Conservation (phyloP, 345 rosid genomes). For the Acer negundo region DNA sequence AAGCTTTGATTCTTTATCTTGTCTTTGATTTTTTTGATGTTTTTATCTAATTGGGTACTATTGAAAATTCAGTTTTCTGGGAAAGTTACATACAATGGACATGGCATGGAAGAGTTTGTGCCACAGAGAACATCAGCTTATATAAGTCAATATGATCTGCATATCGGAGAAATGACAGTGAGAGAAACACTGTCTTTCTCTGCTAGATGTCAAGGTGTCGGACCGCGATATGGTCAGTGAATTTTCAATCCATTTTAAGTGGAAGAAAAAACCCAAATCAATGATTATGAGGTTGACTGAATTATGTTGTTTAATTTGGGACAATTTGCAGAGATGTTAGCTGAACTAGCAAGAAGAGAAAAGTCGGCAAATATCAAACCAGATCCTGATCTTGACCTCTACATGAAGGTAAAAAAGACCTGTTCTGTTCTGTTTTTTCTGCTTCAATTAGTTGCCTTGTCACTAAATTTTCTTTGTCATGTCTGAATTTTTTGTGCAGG, state of each 20-base stretch:
- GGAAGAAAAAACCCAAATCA: background rate
- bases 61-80: slow-evolving; percentile 45
- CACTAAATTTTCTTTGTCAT: background rate
- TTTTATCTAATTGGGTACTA: slow-evolving; percentile 1
- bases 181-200: slow-evolving; percentile 69
- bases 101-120: slow-evolving; percentile 63
- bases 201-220: slow-evolving; percentile 68
- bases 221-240: slow-evolving; percentile 51
- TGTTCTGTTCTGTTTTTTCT: background rate
- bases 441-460: background rate
- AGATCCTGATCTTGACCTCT: slow-evolving; percentile 83
- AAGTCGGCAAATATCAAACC: slow-evolving; percentile 83
- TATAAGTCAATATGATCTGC: slow-evolving; percentile 63
- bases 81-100: slow-evolving; percentile 63
- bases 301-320: background rate
- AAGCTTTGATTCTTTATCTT: no score
- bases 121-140: slow-evolving; percentile 65
- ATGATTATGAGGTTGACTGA: background rate
- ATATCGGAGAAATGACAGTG: slow-evolving; percentile 66
- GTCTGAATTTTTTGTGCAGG: slow-evolving; percentile 37
- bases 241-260: background rate
- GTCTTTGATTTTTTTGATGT: background rate
- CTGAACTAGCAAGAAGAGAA: slow-evolving; percentile 74
- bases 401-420: slow-evolving; percentile 61
- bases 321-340: slow-evolving; percentile 54